Evolutionary conservation across 2,329 filamentous ascomycete species (phyloP).

Genomic region (Cercospora zeina): DNA sequence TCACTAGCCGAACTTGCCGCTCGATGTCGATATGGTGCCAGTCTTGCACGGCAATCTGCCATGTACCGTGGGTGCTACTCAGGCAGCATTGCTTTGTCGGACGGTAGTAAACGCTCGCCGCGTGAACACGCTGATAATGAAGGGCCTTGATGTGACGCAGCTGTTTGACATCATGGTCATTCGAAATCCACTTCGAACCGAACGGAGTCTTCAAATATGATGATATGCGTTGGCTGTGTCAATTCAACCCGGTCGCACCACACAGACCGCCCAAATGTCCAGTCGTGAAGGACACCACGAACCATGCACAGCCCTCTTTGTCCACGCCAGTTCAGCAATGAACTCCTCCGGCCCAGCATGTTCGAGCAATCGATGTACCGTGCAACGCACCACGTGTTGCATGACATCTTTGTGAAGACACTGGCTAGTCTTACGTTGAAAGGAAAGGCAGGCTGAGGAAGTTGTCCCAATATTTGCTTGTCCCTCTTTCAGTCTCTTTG

Average conservation of each 20-base stretch:
- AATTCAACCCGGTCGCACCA: not conserved
- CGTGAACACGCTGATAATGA: not conserved
- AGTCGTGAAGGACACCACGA: not conserved
- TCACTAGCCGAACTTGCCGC: too few species aligned
- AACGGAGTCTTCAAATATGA: not conserved
- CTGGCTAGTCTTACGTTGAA: not conserved
- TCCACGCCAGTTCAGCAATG: not conserved
- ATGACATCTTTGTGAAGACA: slow-evolving; percentile 4
- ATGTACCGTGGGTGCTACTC: not conserved
- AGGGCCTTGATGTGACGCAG: not conserved
- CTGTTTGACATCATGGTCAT: not conserved
- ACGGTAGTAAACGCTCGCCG: not conserved
- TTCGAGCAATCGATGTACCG: slow-evolving; percentile 4
- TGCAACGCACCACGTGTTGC: slow-evolving; percentile 8
- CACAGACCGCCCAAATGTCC: not conserved
- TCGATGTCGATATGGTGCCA: not conserved
- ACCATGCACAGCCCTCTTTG: not conserved
- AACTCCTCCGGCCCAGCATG: not conserved
- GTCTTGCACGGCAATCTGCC: not conserved
- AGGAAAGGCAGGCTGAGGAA: not conserved
- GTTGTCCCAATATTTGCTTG: not conserved
- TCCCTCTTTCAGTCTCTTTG: slow-evolving; percentile 1
- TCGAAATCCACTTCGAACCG: not conserved
- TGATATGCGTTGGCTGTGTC: not conserved
- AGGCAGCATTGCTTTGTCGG: not conserved